phyloP scores from a whole-genome alignment of 371 early-diverging fungal genomes.

The Batkoa obscura region DNA sequence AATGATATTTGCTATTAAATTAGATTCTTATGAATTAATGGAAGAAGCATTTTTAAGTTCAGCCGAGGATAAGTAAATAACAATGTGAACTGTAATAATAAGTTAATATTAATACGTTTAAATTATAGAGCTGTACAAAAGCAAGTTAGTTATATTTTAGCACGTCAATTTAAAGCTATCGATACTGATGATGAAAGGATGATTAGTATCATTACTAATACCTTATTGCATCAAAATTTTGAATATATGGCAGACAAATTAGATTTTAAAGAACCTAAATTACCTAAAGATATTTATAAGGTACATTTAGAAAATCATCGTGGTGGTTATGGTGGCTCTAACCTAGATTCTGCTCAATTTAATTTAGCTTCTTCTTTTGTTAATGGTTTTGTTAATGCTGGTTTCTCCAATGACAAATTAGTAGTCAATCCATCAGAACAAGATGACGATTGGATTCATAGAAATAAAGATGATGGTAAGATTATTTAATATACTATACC shows the following conservation, averaged over 20 bases:
- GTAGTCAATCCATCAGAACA: constrained; percentile 51
- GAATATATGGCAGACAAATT: constrained; percentile 75
- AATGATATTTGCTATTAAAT: constrained; percentile 61
- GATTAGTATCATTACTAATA: constrained; percentile 70
- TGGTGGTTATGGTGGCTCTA: constrained; percentile 11
- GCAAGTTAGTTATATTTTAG: constrained; percentile 87
- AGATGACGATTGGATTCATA: constrained; percentile 76
- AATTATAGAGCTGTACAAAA: constrained; percentile 46
- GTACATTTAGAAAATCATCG: constrained; percentile 66
- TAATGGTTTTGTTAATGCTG: constrained; percentile 95
- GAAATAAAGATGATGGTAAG: constrained; percentile 81
- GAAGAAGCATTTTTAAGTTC: constrained; percentile 47
- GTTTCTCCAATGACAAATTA: constrained; percentile 86
- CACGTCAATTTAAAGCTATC: constrained; percentile 68
- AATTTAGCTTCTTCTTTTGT: constrained; percentile 93
- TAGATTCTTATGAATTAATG: constrained; percentile 64
- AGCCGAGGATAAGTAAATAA: constrained; percentile 33
- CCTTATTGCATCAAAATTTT: constrained; percentile 67
- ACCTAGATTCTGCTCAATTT: constrained; percentile 83
- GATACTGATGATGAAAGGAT: constrained; percentile 68
- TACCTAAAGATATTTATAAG: constrained; percentile 96
- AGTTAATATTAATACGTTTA: background rate
- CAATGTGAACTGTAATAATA: background rate
- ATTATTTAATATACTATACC: constrained; percentile 1
- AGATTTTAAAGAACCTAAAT: constrained; percentile 86